Conservation (phyloP, 192 early-diverging fungal genomes). For the Bifiguratus adelaidae region DNA sequence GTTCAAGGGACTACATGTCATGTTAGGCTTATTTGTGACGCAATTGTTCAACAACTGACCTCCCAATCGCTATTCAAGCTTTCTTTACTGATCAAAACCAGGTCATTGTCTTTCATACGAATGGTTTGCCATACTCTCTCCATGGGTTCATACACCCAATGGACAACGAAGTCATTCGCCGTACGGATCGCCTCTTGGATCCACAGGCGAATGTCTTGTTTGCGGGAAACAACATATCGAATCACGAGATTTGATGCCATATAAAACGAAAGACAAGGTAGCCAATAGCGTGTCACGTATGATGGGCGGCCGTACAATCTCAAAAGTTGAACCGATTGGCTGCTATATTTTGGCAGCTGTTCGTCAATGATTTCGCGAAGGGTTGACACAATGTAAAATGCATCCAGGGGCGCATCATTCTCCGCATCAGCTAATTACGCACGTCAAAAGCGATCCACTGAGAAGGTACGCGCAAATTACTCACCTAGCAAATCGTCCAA, state of each 20-base stretch:
- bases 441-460: too few species aligned
- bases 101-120: constrained; percentile 64
- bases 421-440: too few species aligned
- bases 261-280: constrained; percentile 34
- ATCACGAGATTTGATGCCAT: constrained; percentile 32
- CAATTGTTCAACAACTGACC: constrained; percentile 21
- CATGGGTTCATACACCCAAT: constrained; percentile 75
- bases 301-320: constrained; percentile 44
- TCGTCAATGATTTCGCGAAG: constrained; percentile 20
- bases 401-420: too few species aligned
- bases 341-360: constrained; percentile 18
- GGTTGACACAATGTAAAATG: constrained; percentile 4
- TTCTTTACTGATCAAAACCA: constrained; percentile 67
- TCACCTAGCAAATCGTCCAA: too few species aligned
- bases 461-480: too few species aligned
- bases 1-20: constrained; percentile 55
- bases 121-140: constrained; percentile 67
- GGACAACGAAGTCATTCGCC: constrained; percentile 45
- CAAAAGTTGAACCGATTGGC: constrained; percentile 14
- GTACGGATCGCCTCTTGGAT: constrained; percentile 41
- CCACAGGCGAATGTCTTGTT: constrained; percentile 38
- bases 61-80: constrained; percentile 68
- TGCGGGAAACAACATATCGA: constrained; percentile 29
- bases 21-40: neutral
- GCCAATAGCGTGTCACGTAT: constrained; percentile 53